These are phyloP conservation scores for Glaciozyma martinii DNA, from an alignment of 768 basidiomycete genomes.

Conservation along the genomic window DNA sequence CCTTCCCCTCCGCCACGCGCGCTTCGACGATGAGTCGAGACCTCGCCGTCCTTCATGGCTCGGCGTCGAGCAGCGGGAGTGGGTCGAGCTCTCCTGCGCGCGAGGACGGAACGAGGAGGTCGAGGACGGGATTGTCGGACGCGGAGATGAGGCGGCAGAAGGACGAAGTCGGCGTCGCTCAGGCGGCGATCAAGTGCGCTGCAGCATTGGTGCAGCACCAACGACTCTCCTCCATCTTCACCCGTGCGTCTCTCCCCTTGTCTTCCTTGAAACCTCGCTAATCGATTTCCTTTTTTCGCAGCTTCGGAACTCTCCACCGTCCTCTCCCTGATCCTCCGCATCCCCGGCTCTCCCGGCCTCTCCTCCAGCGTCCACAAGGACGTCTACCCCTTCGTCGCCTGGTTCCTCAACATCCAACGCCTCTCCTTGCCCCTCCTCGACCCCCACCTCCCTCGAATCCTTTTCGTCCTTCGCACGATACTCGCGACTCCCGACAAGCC, in stretches of 20 bases:
- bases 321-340: neutral
- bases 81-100: neutral
- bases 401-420: constrained; percentile 6
- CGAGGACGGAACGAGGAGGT: neutral
- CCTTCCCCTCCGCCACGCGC: neutral
- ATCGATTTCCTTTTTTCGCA: neutral
- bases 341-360: constrained; percentile 5
- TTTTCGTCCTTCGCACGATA: neutral
- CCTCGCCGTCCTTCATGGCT: neutral
- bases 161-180: constrained; percentile 24
- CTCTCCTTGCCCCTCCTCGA: neutral
- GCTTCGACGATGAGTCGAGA: neutral
- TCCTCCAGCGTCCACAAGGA: constrained; percentile 11
- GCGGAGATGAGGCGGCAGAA: constrained; percentile 25
- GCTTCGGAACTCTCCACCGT: neutral
- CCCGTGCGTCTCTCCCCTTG: constrained; percentile 1
- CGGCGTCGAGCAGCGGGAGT: neutral
- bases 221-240: constrained; percentile 5
- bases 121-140: constrained; percentile 17
- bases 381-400: constrained; percentile 27
- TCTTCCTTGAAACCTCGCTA: too few species aligned
- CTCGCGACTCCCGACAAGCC: constrained; percentile 16
- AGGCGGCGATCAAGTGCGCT: constrained; percentile 17
- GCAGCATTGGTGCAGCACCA: constrained; percentile 4
- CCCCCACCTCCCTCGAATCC: constrained; percentile 2